Base-by-base conservation (phyloP, 2,329 filamentous ascomycete genomes). In the Periconia macrospinosa region DNA sequence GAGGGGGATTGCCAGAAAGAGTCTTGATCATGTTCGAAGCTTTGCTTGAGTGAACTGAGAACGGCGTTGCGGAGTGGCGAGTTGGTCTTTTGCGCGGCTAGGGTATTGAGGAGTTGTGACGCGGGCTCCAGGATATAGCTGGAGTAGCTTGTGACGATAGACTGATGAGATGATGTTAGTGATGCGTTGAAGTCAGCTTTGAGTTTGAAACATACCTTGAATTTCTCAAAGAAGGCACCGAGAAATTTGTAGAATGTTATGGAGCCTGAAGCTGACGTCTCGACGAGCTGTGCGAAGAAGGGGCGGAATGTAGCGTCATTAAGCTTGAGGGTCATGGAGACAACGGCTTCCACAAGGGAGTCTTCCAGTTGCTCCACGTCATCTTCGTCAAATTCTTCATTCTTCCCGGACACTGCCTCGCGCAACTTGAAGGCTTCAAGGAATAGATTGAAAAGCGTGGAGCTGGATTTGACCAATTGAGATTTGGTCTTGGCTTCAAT, bases 241-340 rank as follows among this genome's bases (percentile, higher is more conserved):
- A 95, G 79, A 78, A 97, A 96, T 48, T 85, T 84, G 78, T 92
- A 97, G 60, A 96, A 83, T 56, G 87, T 91, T 57, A 88, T 87
- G 42, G 88, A 83, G 17, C 58, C 49, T 1, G 68, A 59, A 6
- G 60, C 59, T 58, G 66, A 83, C 89, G 92, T 97, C 53, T 96
- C 91, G 44, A 95, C 81, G n/a, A 97, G 78, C 59, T 88, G 85
- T 15, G 86, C 83, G 78, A 97, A 99, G 58, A 99, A 86, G 1
- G 94, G 95, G 13, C 92, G 84, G 85, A 99, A 99, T 0, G 89
- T 86, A 1, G 89, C 87, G 70, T 99, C 94, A 75, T 97, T 97
- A 57, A 99, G 84, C 79, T 97, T 97, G 79, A 96, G 91, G 50
- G 96, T 89, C 86, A 97, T 94, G 74, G 91, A 90, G 54, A 99